Evolutionary conservation across 78 protist species (phyloP).

Genomic region (Parvularia atlantis): DNA sequence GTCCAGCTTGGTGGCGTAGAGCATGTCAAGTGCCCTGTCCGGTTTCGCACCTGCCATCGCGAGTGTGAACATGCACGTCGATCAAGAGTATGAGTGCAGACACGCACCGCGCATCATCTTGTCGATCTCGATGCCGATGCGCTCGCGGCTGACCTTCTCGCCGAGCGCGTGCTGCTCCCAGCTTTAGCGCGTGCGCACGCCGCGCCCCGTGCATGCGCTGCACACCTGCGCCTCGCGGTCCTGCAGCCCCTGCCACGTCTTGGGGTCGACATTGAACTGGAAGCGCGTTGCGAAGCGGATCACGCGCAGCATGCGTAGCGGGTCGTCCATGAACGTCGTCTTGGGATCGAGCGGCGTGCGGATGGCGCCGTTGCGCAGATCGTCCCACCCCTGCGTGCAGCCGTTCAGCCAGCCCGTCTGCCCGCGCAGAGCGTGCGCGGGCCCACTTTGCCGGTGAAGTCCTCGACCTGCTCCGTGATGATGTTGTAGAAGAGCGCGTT

Average conservation of each 20-base stretch:
- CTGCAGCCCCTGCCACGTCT: constrained; percentile 17
- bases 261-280: constrained; percentile 37
- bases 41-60: no score
- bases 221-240: constrained; percentile 11
- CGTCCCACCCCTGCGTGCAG: neutral
- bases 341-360: constrained; percentile 87
- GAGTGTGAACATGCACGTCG: no score
- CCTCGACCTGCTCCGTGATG: constrained; percentile 49
- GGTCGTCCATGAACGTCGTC: constrained; percentile 88
- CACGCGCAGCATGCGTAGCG: constrained; percentile 83
- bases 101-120: constrained; percentile 40
- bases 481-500: constrained; percentile 91
- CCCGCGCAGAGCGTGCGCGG: neutral
- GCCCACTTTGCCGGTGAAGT: constrained; percentile 61
- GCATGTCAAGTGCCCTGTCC: no score
- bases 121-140: constrained; percentile 60
- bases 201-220: neutral
- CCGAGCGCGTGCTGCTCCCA: constrained; percentile 29
- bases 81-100: neutral
- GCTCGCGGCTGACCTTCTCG: constrained; percentile 54
- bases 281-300: constrained; percentile 73
- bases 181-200: neutral
- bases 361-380: no score
- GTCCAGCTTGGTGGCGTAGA: no score
- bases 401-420: no score